A percentile compares a stretch with the other conserved stretches of the same genome.
Evolutionary conservation across 2,329 filamentous ascomycete species (phyloP).

Genomic region (Alternaria viburni): DNA sequence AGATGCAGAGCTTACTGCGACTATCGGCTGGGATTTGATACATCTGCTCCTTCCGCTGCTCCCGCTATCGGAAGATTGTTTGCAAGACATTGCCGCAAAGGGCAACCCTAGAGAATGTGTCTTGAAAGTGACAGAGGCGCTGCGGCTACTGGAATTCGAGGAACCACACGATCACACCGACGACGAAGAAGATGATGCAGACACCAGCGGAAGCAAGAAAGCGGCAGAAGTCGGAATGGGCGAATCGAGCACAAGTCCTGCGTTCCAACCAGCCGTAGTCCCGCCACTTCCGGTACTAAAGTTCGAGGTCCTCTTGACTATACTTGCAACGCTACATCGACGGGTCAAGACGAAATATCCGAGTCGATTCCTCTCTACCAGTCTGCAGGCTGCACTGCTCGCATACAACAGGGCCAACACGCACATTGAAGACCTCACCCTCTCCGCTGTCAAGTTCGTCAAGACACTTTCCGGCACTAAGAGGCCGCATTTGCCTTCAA

Average conservation of each 20-base stretch:
- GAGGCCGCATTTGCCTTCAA: slow-evolving; percentile 67
- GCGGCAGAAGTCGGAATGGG: slow-evolving; percentile 31
- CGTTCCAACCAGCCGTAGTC: slow-evolving; percentile 27
- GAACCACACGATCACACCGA: slow-evolving; percentile 61
- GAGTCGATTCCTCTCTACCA: slow-evolving; percentile 77
- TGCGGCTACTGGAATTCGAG: slow-evolving; percentile 65
- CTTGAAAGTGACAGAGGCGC: slow-evolving; percentile 76
- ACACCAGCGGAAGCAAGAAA: slow-evolving; percentile 20
- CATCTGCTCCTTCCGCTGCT: slow-evolving; percentile 73
- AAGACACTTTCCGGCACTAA: slow-evolving; percentile 72
- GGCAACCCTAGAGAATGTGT: slow-evolving; percentile 84
- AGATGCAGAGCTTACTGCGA: slow-evolving; percentile 70
- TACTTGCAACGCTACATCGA: slow-evolving; percentile 75
- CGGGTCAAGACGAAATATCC: slow-evolving; percentile 79
- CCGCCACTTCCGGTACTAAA: slow-evolving; percentile 56
- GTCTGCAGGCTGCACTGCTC: slow-evolving; percentile 73
- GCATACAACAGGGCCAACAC: slow-evolving; percentile 66
- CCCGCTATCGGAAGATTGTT: slow-evolving; percentile 69
- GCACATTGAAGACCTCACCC: slow-evolving; percentile 68
- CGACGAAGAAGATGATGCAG: slow-evolving; percentile 46
- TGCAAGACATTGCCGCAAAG: slow-evolving; percentile 75
- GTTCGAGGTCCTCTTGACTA: slow-evolving; percentile 72
- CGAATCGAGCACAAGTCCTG: slow-evolving; percentile 41
- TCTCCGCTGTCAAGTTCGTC: slow-evolving; percentile 72
- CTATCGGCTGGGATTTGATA: slow-evolving; percentile 85